Evolutionary conservation across 2,329 filamentous ascomycete species (phyloP), one percentile per base, ranked within the genome.

Genomic region (Plectosphaerella cucumerina): DNA sequence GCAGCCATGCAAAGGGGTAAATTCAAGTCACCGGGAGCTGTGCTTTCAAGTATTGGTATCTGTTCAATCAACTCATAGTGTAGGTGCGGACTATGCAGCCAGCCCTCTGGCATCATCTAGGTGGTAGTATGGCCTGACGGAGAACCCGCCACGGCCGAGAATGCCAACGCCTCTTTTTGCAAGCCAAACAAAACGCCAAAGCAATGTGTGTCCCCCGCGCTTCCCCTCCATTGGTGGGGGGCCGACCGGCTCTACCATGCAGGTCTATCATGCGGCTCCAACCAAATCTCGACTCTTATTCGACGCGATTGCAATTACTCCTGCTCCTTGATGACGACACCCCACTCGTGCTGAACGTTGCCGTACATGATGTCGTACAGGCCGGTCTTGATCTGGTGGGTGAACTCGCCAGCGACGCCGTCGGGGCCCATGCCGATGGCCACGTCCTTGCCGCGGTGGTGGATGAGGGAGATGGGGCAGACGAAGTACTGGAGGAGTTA

Each of bases 291-390:
- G 14, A 18, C 12, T 26, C 42, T 14, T 31, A 26, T 9, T 45
- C 9, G 21, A 9, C 14, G 11, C 15, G 12, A 45, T 22, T n/a
- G 22, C 43, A 6, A 44, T 61, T 66, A 71, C 62, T 73, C 60
- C 62, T 84, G 78, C 67, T 88, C 84, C 48, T 81, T 72, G 34
- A 91, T 76, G 34, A 87, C 76, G 50, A 89, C 78, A 34, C 80
- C 84, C 86, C 87, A 91, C 45, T 80, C 72, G 65, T 90, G 86
- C 52, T 84, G 63, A 62, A 78, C 81, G 52, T 78, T 78, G 53
- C 87, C 87, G 65, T 86, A 90, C 84, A 89, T 90, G 69, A 91
- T 89, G 58, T 86, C 82, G 56, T 76, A 74, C 56, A 91, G 71
- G 80, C 80, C 86, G 35, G 70, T 70, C 76, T 89, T 90, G 65